These are phyloP conservation scores for Geotrichum fermentans DNA, from an alignment of 1,139 yeast species.

Conservation along the genomic window DNA sequence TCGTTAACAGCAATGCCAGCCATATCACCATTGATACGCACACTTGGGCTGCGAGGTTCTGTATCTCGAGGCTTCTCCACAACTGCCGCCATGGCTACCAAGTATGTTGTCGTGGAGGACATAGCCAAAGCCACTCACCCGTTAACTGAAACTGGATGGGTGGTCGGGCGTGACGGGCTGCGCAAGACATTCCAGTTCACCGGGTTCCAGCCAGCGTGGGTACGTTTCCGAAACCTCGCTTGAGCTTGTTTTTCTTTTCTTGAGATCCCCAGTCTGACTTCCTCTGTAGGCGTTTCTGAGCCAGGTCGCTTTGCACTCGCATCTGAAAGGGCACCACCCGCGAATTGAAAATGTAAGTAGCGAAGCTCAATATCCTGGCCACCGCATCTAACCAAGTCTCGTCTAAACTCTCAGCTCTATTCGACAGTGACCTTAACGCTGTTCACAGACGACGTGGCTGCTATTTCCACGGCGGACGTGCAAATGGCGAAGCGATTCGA, in stretches of 20 bases:
- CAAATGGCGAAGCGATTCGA: constrained; percentile 54
- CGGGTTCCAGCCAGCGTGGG: constrained; percentile 29
- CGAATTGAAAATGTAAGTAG: constrained; percentile 26
- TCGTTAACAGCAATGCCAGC: constrained; percentile 49
- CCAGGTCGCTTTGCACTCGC: constrained; percentile 57
- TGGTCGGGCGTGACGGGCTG: neutral
- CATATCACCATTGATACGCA: no score
- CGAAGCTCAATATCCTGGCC: no score
- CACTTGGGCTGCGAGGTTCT: no score
- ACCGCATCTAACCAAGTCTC: neutral
- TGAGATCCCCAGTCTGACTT: no score
- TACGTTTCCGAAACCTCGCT: constrained; percentile 20
- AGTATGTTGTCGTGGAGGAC: neutral
- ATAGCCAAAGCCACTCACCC: neutral
- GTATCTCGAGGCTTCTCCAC: no score
- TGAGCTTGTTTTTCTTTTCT: no score
- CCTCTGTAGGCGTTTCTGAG: constrained; percentile 47
- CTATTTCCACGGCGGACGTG: constrained; percentile 55
- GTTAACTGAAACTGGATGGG: constrained; percentile 4
- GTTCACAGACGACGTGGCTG: constrained; percentile 64
- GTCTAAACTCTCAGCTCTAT: constrained; percentile 40
- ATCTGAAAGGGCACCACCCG: constrained; percentile 68
- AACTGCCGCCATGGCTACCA: neutral
- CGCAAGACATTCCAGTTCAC: constrained; percentile 20
- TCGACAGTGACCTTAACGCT: constrained; percentile 54